phyloP scores from a whole-genome alignment of 2,329 filamentous ascomycete species.

The Colletotrichum sp. region DNA sequence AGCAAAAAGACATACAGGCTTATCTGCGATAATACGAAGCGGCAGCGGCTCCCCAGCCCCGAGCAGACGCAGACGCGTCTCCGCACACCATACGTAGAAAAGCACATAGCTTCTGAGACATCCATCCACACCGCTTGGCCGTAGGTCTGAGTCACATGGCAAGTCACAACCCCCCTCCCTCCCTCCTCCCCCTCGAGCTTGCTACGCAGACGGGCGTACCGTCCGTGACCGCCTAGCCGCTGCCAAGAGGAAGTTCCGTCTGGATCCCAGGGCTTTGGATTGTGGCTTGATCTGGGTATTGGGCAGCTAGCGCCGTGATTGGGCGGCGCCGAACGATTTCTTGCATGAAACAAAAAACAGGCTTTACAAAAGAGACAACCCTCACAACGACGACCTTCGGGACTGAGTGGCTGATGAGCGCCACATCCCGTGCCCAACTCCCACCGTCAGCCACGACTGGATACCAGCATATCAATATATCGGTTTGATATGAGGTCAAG shows the following conservation, averaged over 20 bases:
- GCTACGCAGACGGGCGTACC: conserved; percentile 10
- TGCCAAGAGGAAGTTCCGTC: neutral
- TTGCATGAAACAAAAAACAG: neutral
- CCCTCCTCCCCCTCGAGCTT: neutral
- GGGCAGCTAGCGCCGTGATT: neutral
- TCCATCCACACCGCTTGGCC: conserved; percentile 20
- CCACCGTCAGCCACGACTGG: neutral
- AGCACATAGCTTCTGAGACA: conserved; percentile 13
- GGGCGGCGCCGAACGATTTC: neutral
- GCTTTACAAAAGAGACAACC: neutral
- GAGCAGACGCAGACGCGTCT: neutral
- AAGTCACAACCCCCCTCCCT: conserved; percentile 8
- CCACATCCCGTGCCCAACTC: neutral
- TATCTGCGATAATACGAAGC: conserved; percentile 4
- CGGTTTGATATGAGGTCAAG: neutral
- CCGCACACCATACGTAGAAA: neutral
- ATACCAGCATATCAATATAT: neutral
- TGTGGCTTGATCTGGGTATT: conserved; percentile 12
- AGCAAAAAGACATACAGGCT: neutral
- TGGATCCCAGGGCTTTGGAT: conserved; percentile 1
- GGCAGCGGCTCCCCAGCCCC: neutral
- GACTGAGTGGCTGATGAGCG: neutral
- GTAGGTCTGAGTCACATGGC: conserved; percentile 20
- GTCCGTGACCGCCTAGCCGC: conserved; percentile 9
- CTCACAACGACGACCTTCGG: neutral